Conservation (phyloP, 164 flowering plant species). For the Berberis thunbergii region DNA sequence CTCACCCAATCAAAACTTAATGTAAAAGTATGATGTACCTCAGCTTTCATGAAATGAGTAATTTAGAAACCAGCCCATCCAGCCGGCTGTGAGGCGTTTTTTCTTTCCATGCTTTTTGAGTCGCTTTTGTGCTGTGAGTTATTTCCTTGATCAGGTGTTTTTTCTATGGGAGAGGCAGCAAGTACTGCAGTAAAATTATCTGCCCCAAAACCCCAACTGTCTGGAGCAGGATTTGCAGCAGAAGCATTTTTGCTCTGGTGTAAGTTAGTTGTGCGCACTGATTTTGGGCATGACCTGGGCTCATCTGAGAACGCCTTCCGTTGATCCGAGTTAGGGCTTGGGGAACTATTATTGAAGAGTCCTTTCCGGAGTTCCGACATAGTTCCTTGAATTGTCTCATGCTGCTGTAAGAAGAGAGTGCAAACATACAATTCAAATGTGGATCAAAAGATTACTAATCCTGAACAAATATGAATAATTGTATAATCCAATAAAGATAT, state of each 20-base stretch:
- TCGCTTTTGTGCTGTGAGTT: conserved; percentile 40
- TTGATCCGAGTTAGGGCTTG: conserved; percentile 37
- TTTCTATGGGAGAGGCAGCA: conserved; percentile 28
- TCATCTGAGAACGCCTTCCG: conserved; percentile 43
- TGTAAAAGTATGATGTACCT: neutral
- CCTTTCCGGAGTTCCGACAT: conserved; percentile 53
- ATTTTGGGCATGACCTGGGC: conserved; percentile 31
- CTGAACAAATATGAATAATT: neutral
- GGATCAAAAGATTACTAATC: neutral
- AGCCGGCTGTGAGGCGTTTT: conserved; percentile 68
- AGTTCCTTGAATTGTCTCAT: conserved; percentile 46
- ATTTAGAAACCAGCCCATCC: conserved; percentile 98
- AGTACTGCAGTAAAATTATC: conserved; percentile 75
- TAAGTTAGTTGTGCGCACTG: conserved; percentile 63
- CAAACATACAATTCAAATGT: neutral
- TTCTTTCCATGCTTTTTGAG: conserved; percentile 33
- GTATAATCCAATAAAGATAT: neutral
- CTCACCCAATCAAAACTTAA: neutral
- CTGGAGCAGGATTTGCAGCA: conserved; percentile 26
- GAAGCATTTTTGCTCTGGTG: conserved; percentile 33
- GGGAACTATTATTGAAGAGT: conserved; percentile 24
- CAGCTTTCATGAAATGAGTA: neutral
- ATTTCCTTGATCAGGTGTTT: conserved; percentile 26
- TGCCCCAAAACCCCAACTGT: conserved; percentile 73
- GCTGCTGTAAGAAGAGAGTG: conserved; percentile 18